Base-by-base conservation (phyloP, 2,329 filamentous ascomycete species). In the Cytospora paraplurivora region DNA sequence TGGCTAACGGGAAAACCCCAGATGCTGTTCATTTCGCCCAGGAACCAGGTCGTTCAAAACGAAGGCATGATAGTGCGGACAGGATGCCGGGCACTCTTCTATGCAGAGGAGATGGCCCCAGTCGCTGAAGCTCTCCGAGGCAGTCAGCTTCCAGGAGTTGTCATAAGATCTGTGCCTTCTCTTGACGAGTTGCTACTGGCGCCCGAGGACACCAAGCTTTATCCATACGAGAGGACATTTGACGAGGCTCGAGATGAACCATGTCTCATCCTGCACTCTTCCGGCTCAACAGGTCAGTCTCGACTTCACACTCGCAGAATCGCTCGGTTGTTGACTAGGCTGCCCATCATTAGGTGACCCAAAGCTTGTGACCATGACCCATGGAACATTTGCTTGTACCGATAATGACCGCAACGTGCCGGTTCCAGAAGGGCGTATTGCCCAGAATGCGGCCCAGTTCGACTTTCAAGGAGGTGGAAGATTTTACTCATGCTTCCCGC, bases 241-340 rank as follows among this genome's bases (percentile, higher is more conserved):
- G 47, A 50, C n/a, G 47, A 50, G 47, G 47, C 21, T 11, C n/a
- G n/a, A 21, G 47, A n/a, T 50, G 47, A 50, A n/a, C 47, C 47
- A 7, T 50, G 47, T 5, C 21, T 50, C 10, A 27, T 50, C 5
- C 47, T 50, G 3, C 47, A 50, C 19, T 50, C 47, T 50, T 50
- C 47, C 8, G 47, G 47, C 12, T 50, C 47, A 21, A 50, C 47
- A n/a, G n/a, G n/a, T n/a, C n/a, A n/a, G n/a, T n/a, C n/a, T n/a
- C n/a, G n/a, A n/a, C n/a, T n/a, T n/a, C n/a, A n/a, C n/a, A n/a
- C n/a, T n/a, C n/a, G n/a, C n/a, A n/a, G n/a, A n/a, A n/a, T n/a
- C n/a, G n/a, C n/a, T 7, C 10, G 15, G 15, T 10, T 6, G 44
- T 15, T 49, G 44, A 17, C 44, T 3, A 49, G 17, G 1, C 3